A percentile compares a stretch with the other conserved stretches of the same genome.
These are phyloP conservation scores for Solanum hybrid DNA, from an alignment of 305 asterid species.

Conservation along the genomic window DNA sequence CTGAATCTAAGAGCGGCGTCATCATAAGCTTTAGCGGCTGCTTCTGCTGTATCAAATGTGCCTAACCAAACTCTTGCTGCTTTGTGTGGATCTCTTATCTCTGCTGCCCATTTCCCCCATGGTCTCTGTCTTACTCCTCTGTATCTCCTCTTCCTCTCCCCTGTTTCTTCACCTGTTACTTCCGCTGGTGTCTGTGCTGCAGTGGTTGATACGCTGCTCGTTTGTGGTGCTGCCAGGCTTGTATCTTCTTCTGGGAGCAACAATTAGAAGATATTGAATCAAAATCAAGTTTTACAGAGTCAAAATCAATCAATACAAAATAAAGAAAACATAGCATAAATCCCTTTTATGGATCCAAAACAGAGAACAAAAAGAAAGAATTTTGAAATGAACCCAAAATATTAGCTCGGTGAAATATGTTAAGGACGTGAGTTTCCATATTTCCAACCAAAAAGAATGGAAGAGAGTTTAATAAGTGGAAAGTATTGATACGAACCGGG, in stretches of 20 bases:
- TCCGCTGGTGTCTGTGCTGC: slow-evolving; percentile 17
- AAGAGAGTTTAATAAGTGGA: neutral
- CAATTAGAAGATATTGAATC: neutral
- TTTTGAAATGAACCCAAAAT: neutral
- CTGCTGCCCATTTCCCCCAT: slow-evolving; percentile 99
- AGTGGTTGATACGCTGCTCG: slow-evolving; percentile 6
- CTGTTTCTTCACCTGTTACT: slow-evolving; percentile 29
- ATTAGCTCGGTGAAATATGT: no score
- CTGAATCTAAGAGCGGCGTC: slow-evolving; percentile 89
- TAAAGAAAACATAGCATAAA: neutral
- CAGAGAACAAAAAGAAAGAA: neutral
- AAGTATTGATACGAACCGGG: slow-evolving; percentile 33
- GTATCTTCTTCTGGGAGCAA: slow-evolving; percentile 27
- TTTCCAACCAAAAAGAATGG: neutral
- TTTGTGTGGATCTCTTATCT: slow-evolving; percentile 87
- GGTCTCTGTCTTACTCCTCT: slow-evolving; percentile 95
- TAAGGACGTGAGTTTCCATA: no score
- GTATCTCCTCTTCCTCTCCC: slow-evolving; percentile 55
- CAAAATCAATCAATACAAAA: neutral
- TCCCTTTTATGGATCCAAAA: neutral
- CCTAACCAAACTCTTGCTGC: slow-evolving; percentile 98
- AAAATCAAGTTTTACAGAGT: neutral
- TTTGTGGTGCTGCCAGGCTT: slow-evolving; percentile 14
- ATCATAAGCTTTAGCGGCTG: slow-evolving; percentile 92
- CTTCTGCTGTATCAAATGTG: slow-evolving; percentile 91